Evolutionary conservation across 352 stramenopile genomes (phyloP), one percentile per base, ranked within the genome.

Genomic region (Phytophthora sp.): DNA sequence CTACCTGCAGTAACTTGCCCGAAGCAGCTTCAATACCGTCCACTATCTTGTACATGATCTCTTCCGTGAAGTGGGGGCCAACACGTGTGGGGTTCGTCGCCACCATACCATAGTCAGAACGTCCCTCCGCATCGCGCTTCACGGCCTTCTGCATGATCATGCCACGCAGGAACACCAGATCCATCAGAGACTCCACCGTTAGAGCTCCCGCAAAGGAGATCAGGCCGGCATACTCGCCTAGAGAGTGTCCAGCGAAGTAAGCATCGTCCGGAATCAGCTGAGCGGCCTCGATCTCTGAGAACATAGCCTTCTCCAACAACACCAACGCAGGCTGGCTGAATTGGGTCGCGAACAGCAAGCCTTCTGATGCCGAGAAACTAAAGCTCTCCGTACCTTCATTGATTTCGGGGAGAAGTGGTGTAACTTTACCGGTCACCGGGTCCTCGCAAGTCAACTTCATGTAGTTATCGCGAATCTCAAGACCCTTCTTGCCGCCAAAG

Each of bases 51-150:
- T 89, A 77, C 66, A 97, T 74, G 16, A 79, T 61, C 7, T 83
- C 57, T 56, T 91, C 88, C 6, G 83, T 88, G 57, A 95, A 92
- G 59, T 89, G 76, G 3, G 71, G 67, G 12, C 86, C 82, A 30
- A 95, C 77, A 45, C 89, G 82, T 7, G 66, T 80, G n/a, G 89
- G 89, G 69, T 97, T 94, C 2, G 77, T 77, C 4, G 88, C 89
- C 9, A 97, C 84, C 89, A 97, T 97, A 5, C 79, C 86, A 57
- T 94, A 97, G 76, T 95, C 84, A 15, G 87, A 96, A 11, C 85
- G 79, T 39, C 88, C 82, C 3, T 75, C 59, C 15, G 53, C 74
- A 23, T 88, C 82, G 18, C 82, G 80, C 46, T 80, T 79, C 16
- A 87, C 78, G n/a, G 76, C 73, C 46, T 82, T 82, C 41, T 87